Base-by-base conservation (phyloP, 768 basidiomycete species). In the Suillus subaureus region DNA sequence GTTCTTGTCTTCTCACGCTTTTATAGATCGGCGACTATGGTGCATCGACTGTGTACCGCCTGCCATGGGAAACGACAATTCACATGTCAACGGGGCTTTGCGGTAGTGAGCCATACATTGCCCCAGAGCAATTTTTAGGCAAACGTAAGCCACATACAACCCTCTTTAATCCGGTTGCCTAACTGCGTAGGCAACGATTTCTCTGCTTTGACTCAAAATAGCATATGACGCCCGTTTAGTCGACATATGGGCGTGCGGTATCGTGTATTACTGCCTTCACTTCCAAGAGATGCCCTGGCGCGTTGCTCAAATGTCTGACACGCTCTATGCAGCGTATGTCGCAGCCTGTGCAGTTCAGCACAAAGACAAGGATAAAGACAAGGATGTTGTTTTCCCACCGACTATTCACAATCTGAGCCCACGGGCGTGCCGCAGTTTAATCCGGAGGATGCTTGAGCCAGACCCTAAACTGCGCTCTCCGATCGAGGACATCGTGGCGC, bases 221-320 rank as follows among this genome's bases (percentile, higher is more conserved):
- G 97, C 97, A 71, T 99, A 99, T 75, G 97, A 99, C 72, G 97
- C 97, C 6, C 91, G 97, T 28, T 84, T 96, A 6, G 97, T 99
- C 70, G 97, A 99, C 74, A 92, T 99, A 65, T 99, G 97, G 97
- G 96, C 97, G 0, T 92, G 91, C 67, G 97, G 92, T 21, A 87
- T 99, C 70, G 96, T 99, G 70, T 99, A 97, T 80, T 99, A 99
- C 82, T 99, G 97, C 82, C 85, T 99, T 72, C 95, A 94, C 78
- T 97, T 97, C 83, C 92, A 95, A 76, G 97, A 99, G 77, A 87
- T 99, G 61, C 97, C 97, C 2, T 99, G 97, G 97, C 92, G 96
- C 65, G 93, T 91, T 3, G 97, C 97, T 40, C 96, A 98, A 74
- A 79, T 82, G 21, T 81, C 87, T 11, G 97, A 99, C 74, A 77